A percentile compares a stretch with the other conserved stretches of the same genome.
Evolutionary conservation across 2,329 filamentous ascomycete species (phyloP).

Genomic region (Colletotrichum camelliae): DNA sequence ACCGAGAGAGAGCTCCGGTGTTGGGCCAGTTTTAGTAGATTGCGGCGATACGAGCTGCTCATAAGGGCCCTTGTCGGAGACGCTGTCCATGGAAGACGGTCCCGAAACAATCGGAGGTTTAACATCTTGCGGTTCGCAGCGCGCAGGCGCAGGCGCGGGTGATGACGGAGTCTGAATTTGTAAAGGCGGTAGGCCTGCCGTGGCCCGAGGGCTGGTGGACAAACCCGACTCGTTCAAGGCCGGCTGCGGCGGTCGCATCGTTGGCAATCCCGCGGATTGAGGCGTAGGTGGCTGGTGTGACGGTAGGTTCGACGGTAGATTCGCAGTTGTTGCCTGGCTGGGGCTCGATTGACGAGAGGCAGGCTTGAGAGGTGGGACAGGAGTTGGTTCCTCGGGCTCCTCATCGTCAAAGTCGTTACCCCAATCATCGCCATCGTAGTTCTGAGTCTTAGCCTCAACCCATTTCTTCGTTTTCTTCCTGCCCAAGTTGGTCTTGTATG

Average conservation of each 20-base stretch:
- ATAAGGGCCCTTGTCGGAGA: conserved; percentile 14
- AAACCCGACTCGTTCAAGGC: conserved; percentile 4
- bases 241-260: conserved; percentile 26
- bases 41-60: conserved; percentile 26
- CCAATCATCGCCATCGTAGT: conserved; percentile 95
- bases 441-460: conserved; percentile 85
- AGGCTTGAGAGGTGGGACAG: conserved; percentile 30
- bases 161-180: conserved; percentile 33
- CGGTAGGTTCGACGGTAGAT: conserved; percentile 22
- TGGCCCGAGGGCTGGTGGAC: conserved; percentile 26
- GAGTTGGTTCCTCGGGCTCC: conserved; percentile 47
- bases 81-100: conserved; percentile 9
- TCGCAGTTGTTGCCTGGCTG: conserved; percentile 37
- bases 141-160: background rate
- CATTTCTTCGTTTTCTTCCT: conserved; percentile 93
- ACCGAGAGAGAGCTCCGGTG: background rate
- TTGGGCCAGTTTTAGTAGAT: conserved; percentile 15
- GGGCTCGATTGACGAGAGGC: conserved; percentile 30
- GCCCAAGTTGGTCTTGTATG: conserved; percentile 85
- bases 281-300: conserved; percentile 23
- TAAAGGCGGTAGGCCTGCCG: conserved; percentile 32
- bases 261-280: conserved; percentile 27
- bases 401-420: conserved; percentile 68
- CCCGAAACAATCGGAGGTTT: background rate
- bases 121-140: conserved; percentile 8